A percentile compares a stretch with the other conserved stretches of the same genome.
Evolutionary conservation across 352 stramenopile species (phyloP).

Genomic region (Pythium chondricola): DNA sequence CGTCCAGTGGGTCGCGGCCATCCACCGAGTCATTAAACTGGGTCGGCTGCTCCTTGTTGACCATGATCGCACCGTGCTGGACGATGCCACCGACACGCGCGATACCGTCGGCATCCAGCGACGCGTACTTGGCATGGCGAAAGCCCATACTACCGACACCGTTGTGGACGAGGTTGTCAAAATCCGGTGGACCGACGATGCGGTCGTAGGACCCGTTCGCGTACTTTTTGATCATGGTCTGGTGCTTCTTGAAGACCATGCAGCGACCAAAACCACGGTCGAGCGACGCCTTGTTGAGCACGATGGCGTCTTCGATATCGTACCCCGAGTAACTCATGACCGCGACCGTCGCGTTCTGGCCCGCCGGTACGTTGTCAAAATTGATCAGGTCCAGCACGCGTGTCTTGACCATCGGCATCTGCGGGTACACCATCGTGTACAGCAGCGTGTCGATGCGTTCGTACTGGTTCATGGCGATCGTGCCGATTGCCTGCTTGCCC

Average conservation of each 20-base stretch:
- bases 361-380: constrained; percentile 97
- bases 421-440: constrained; percentile 98
- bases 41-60: constrained; percentile 97
- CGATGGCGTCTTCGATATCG: constrained; percentile 99
- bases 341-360: constrained; percentile 98
- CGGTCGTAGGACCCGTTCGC: constrained; percentile 95
- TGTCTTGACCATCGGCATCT: constrained; percentile 99
- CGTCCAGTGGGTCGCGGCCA: constrained; percentile 60
- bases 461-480: constrained; percentile 99
- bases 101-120: constrained; percentile 97
- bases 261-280: constrained; percentile 98
- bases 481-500: constrained; percentile 99
- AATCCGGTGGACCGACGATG: constrained; percentile 90
- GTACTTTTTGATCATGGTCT: constrained; percentile 97
- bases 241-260: constrained; percentile 98
- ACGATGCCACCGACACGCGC: constrained; percentile 78
- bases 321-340: constrained; percentile 99
- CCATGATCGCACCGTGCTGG: constrained; percentile 94
- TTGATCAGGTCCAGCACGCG: constrained; percentile 97
- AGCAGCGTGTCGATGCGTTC: constrained; percentile 98
- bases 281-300: constrained; percentile 97
- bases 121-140: constrained; percentile 88
- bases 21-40: constrained; percentile 90
- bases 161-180: constrained; percentile 61
- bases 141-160: constrained; percentile 45